These are phyloP conservation scores for Yarrowia yakushimensis DNA, from an alignment of 805 yeast genomes.

Conservation along the genomic window DNA sequence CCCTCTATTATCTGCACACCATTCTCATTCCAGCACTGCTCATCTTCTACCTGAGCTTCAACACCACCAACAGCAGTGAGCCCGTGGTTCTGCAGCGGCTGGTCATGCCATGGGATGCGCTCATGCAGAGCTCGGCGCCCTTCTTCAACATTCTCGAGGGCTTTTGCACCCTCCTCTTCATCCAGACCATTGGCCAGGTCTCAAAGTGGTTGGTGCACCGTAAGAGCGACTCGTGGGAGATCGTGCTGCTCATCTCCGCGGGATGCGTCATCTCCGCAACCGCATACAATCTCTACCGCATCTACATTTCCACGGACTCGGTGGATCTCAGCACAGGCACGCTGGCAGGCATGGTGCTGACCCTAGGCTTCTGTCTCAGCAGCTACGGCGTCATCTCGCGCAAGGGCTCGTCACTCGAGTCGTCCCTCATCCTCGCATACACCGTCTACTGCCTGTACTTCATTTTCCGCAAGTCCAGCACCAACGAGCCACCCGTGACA, in stretches of 20 bases:
- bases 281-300: conserved; percentile 73
- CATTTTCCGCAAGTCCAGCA: conserved; percentile 66
- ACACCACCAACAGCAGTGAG: neutral
- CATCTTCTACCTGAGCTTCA: conserved; percentile 46
- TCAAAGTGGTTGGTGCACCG: conserved; percentile 59
- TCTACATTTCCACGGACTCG: conserved; percentile 54
- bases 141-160: conserved; percentile 89
- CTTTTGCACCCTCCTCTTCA: conserved; percentile 82
- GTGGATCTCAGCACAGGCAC: conserved; percentile 75
- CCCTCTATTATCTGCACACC: conserved; percentile 75
- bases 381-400: conserved; percentile 75
- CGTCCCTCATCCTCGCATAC: conserved; percentile 81
- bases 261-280: conserved; percentile 75
- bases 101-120: conserved; percentile 65
- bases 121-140: conserved; percentile 79
- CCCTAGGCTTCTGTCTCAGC: conserved; percentile 56
- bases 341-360: conserved; percentile 77
- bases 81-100: conserved; percentile 31
- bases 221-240: conserved; percentile 77
- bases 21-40: conserved; percentile 75
- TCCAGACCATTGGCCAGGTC: conserved; percentile 87
- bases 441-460: conserved; percentile 91
- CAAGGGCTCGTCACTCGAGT: conserved; percentile 86
- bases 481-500: neutral
- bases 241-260: conserved; percentile 64